Evolutionary conservation across 805 yeast species (phyloP).

Genomic region (Cyberlindnera americana): DNA sequence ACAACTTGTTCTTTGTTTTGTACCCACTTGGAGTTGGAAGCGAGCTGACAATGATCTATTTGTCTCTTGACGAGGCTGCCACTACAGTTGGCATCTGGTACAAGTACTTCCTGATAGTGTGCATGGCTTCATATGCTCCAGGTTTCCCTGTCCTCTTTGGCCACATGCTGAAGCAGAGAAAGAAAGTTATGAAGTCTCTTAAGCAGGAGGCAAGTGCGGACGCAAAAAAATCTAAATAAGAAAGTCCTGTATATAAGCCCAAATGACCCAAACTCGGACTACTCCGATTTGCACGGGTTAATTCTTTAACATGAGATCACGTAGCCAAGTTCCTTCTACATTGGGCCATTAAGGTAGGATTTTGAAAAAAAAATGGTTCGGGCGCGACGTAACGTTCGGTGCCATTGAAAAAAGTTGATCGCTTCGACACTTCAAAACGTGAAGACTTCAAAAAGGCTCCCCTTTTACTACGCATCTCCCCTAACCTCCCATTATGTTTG

Average conservation of each 20-base stretch:
- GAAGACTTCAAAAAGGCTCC: neutral
- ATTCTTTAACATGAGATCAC: too few species aligned
- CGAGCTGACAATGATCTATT: slow-evolving; percentile 67
- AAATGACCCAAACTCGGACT: too few species aligned
- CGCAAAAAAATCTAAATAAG: slow-evolving; percentile 7
- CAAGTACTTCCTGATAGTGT: slow-evolving; percentile 50
- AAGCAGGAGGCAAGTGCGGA: too few species aligned
- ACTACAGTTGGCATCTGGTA: slow-evolving; percentile 45
- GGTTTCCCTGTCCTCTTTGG: slow-evolving; percentile 81
- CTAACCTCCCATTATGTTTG: slow-evolving; percentile 3
- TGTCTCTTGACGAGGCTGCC: slow-evolving; percentile 70
- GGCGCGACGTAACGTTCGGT: too few species aligned
- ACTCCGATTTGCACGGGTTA: too few species aligned
- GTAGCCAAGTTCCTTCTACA: too few species aligned
- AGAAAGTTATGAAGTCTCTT: slow-evolving; percentile 58
- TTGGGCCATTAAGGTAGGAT: too few species aligned
- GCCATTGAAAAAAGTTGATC: slow-evolving; percentile 1
- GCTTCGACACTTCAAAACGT: neutral
- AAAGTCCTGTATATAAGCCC: too few species aligned
- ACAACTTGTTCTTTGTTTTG: slow-evolving; percentile 74
- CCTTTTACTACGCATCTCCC: neutral
- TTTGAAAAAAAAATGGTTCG: too few species aligned
- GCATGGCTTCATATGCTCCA: slow-evolving; percentile 72
- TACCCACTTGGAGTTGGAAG: slow-evolving; percentile 93
- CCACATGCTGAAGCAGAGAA: slow-evolving; percentile 87